Base-by-base conservation (phyloP, 257 asterid species). In the Solanum tarijense region DNA sequence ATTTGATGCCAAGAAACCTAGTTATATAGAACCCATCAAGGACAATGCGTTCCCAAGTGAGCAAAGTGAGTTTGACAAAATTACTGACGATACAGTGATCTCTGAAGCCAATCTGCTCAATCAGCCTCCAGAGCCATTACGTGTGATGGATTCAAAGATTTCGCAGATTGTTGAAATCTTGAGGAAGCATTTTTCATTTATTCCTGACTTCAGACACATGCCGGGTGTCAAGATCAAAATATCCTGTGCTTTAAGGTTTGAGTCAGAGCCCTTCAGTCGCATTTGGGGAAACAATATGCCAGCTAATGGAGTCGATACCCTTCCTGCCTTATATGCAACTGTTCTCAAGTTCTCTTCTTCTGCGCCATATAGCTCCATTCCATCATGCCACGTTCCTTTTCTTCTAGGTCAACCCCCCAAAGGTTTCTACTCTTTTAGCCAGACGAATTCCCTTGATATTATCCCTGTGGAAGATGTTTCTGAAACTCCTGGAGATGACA, bases 71-170 rank as follows among this genome's bases (percentile, higher is more conserved):
- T 34, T 93, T 62, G 94, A 92, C 60, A 83, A 88, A 86, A 90
- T 87, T 89, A 62, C 87, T 86, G 91, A 89, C 62, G 88, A 66
- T 20, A 89, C 89, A 60, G 43, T 88, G 88, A 87, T 91, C 85
- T 73, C 92, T 72, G 94, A 91, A 85, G 88, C 84, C 58, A 93
- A 89, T 74, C 81, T 68, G 48, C 91, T 75, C 91, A 90, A 88
- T 90, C 95, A 87, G 46, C 93, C 83, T 38, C 93, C 89, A 46
- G 94, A 90, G 93, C 99, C 97, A 86, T 91, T 97, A 84, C 94
- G 98, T 4, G 97, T 97, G 83, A 94, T 94, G 98, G 98, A 97
- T 91, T 94, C 98, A 71, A 97, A 95, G 90, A 88, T 93, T 91
- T 95, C 98, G 12, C 94, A 92, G 90, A 91, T 95, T 29, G 93